A percentile compares a stretch with the other conserved stretches of the same genome.
phyloP scores from a whole-genome alignment of 192 early-diverging fungal species.

The Chytriomyces hyalinus region DNA sequence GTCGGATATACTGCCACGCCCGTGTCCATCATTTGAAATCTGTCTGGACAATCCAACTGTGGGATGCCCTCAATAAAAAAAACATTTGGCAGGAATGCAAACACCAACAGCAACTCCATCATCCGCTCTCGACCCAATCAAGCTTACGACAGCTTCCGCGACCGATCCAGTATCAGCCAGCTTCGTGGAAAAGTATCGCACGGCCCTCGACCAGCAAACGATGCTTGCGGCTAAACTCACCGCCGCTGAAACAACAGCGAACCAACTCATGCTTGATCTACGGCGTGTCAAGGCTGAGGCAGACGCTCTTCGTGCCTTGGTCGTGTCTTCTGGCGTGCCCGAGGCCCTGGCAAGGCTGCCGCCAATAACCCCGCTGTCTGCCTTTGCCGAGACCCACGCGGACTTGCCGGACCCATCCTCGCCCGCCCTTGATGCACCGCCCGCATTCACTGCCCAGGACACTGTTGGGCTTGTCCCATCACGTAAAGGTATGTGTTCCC shows the following conservation, averaged over 20 bases:
- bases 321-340: neutral
- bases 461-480: no score
- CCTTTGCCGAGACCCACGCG: neutral
- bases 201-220: slow-evolving; percentile 6
- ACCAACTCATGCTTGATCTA: slow-evolving; percentile 13
- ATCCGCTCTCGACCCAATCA: no score
- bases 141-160: no score
- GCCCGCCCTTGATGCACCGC: neutral
- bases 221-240: slow-evolving; percentile 4
- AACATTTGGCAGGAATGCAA: no score
- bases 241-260: slow-evolving; percentile 14
- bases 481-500: no score
- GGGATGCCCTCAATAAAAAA: no score
- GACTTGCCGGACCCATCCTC: neutral
- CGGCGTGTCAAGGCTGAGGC: slow-evolving; percentile 7
- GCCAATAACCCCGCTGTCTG: slow-evolving; percentile 10
- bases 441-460: neutral
- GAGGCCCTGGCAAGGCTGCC: slow-evolving; percentile 6
- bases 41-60: no score
- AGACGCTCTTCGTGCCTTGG: slow-evolving; percentile 7
- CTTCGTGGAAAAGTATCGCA: neutral
- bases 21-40: no score
- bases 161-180: neutral
- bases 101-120: no score
- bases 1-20: no score